These are phyloP conservation scores for Polygonum aviculare DNA, from an alignment of 148 eudicot genomes.

Conservation along the genomic window DNA sequence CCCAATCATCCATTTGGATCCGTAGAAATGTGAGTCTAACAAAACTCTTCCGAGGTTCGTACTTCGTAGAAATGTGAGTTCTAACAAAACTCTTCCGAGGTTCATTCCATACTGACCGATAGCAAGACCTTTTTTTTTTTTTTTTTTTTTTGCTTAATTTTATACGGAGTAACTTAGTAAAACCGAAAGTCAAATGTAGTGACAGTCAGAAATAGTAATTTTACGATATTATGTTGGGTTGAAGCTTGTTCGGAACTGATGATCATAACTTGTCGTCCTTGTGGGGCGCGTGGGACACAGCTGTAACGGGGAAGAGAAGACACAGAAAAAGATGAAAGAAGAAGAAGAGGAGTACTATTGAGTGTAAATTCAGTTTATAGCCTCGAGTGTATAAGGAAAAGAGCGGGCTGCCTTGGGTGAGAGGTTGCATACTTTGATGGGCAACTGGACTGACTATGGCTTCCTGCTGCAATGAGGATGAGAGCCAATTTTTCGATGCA, in stretches of 20 bases:
- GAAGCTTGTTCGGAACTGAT: background rate
- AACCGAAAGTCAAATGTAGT: too few species aligned
- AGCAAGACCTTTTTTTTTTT: too few species aligned
- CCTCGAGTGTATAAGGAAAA: conserved; percentile 7
- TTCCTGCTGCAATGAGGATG: background rate
- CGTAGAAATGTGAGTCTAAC: too few species aligned
- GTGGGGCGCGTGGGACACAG: conserved; percentile 16
- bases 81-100: too few species aligned
- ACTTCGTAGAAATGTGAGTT: too few species aligned
- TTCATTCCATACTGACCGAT: too few species aligned
- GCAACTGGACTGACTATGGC: background rate
- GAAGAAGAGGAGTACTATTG: background rate
- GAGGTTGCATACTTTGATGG: background rate
- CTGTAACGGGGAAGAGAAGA: background rate
- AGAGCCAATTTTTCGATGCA: conserved; percentile 3
- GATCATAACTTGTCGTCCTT: conserved; percentile 3
- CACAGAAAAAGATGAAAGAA: background rate
- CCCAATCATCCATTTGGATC: too few species aligned
- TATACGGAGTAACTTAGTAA: too few species aligned
- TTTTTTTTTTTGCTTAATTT: too few species aligned
- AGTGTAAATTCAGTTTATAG: conserved; percentile 27
- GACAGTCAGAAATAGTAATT: too few species aligned
- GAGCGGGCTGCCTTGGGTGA: background rate
- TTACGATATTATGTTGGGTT: background rate
- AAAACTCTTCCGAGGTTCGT: too few species aligned